Evolutionary conservation across 345 rosid genomes (phyloP), one percentile per base, ranked within the genome.

Genomic region (Hibiscus trionum): DNA sequence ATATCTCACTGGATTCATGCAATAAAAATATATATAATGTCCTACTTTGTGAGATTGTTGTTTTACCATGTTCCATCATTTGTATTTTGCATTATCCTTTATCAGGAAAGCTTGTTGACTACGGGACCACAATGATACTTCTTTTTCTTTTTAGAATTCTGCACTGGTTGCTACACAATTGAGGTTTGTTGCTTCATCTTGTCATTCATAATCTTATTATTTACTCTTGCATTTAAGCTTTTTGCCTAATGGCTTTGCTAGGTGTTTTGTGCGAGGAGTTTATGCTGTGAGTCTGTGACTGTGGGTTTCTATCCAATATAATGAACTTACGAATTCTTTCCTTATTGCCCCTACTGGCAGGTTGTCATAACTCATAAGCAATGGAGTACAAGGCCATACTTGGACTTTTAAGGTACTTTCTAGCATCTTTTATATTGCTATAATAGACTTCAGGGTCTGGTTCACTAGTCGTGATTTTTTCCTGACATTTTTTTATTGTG

Each of bases 391-490:
- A 2, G 16, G 27, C 4, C 56, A 11, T 66, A 29, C 16, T 10
- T 64, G 56, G 39, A 17, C 61, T 39, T 50, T 70, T 63, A 46
- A 76, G 75, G 75, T 76, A 71, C 19, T 17, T 68, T 52, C 29
- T 33, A 72, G 46, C 44, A 4, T 59, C 9, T 72, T 15, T 64
- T 29, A 52, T 53, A 52, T 53, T 61, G 12, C 75, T 46, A 8
- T 37, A 11, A 37, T n/a, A 63, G 1, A 60, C 12, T 33, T 31
- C 37, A 61, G 11, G 10, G 27, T 37, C 49, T 10, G 24, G 26
- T 37, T 33, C 49, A 37, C 19, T 17, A 37, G 15, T 10, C 67
- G 7, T 15, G 11, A 0, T 14, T 61, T 31, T 31, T 61, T 10
- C 15, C 49, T 2, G n/a, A 39, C 27, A 19, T 11, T 11, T 21